phyloP scores from a whole-genome alignment of 768 basidiomycete genomes.

The Podaxis carcinomalis region DNA sequence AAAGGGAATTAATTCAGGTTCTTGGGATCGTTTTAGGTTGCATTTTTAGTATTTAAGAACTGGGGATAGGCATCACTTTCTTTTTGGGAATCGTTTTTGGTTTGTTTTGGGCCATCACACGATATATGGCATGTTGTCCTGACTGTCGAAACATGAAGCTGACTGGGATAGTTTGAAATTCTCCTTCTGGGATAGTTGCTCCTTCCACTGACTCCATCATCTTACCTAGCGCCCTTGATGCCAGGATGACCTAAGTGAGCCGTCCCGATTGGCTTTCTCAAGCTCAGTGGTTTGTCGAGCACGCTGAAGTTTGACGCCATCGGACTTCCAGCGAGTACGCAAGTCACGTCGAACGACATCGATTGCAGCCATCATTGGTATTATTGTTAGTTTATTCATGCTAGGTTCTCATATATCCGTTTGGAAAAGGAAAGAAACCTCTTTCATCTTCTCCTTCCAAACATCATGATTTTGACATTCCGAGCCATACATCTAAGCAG shows the following conservation, averaged over 20 bases:
- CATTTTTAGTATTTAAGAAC: not conserved
- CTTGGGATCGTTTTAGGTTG: not conserved
- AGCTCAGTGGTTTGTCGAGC: not conserved
- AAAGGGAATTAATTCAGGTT: not conserved
- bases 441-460: constrained; percentile 82
- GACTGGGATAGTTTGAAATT: too few relatives aligned
- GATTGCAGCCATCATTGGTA: constrained; percentile 88
- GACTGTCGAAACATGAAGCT: too few relatives aligned
- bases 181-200: constrained; percentile 24
- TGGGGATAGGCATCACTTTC: not conserved
- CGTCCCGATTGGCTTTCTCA: too few relatives aligned
- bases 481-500: not conserved
- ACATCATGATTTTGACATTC: not conserved
- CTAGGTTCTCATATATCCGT: constrained; percentile 82
- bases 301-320: not conserved
- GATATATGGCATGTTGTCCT: not conserved
- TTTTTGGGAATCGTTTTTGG: not conserved
- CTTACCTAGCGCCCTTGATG: not conserved
- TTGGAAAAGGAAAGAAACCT: constrained; percentile 74
- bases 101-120: not conserved
- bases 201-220: constrained; percentile 25
- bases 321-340: constrained; percentile 24
- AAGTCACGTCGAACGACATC: constrained; percentile 79
- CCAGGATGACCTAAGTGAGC: too few relatives aligned
- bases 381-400: constrained; percentile 87